A percentile compares a stretch with the other conserved stretches of the same genome.
Evolutionary conservation across 768 basidiomycete species (phyloP).

Genomic region (Termitomyces sp.): DNA sequence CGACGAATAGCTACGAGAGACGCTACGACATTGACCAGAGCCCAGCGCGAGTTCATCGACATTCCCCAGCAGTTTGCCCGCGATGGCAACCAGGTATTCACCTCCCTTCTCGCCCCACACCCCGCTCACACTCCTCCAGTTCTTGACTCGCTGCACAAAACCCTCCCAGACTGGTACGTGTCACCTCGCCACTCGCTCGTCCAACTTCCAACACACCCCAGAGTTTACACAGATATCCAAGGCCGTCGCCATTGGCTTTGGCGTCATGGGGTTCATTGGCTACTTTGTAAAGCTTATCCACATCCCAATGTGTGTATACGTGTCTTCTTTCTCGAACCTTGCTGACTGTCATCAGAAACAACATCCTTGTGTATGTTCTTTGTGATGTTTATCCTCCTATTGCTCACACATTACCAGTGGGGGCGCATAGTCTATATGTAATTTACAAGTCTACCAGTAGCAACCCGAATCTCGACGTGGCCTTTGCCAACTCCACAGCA

Average conservation of each 20-base stretch:
- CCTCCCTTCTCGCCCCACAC: slow-evolving; percentile 1
- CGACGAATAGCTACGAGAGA: too few relatives aligned
- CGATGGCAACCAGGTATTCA: slow-evolving; percentile 86
- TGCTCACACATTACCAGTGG: slow-evolving; percentile 48
- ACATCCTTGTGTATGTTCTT: slow-evolving; percentile 89
- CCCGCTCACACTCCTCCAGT: slow-evolving; percentile 45
- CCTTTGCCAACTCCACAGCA: slow-evolving; percentile 63
- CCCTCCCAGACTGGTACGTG: slow-evolving; percentile 87
- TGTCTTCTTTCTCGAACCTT: slow-evolving; percentile 4
- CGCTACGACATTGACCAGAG: too few relatives aligned
- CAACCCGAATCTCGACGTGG: slow-evolving; percentile 72
- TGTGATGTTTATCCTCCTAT: not conserved
- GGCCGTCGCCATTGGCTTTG: slow-evolving; percentile 96
- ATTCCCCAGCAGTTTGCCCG: slow-evolving; percentile 88
- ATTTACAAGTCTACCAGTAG: slow-evolving; percentile 43
- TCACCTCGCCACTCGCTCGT: not conserved
- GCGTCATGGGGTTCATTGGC: slow-evolving; percentile 99
- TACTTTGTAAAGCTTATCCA: slow-evolving; percentile 99
- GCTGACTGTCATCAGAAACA: slow-evolving; percentile 61
- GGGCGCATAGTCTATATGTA: slow-evolving; percentile 48
- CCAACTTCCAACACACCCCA: slow-evolving; percentile 32
- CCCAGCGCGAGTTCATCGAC: slow-evolving; percentile 85
- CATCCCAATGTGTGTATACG: slow-evolving; percentile 85
- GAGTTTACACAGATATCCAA: slow-evolving; percentile 95
- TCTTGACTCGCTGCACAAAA: slow-evolving; percentile 96